A percentile compares a stretch with the other conserved stretches of the same genome.
phyloP scores from a whole-genome alignment of 1,284 basidiomycete species.

The Rhizopogon parksii region DNA sequence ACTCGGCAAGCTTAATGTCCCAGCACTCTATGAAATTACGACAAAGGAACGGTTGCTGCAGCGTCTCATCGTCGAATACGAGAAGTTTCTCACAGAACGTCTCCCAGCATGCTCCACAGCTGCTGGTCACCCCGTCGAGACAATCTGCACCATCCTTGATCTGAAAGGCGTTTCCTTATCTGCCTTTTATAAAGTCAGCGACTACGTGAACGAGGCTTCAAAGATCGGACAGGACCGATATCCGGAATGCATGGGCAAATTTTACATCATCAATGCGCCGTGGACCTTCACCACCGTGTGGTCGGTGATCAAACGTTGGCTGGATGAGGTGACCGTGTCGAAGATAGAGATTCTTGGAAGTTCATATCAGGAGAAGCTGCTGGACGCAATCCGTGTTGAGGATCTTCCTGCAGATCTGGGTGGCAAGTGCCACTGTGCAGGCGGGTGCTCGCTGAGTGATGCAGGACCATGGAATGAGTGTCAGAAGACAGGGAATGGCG shows the following conservation, averaged over 20 bases:
- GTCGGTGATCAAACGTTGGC: slow-evolving; percentile 86
- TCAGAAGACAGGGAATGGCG: slow-evolving; percentile 3
- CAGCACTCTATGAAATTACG: slow-evolving; percentile 75
- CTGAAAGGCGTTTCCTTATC: slow-evolving; percentile 76
- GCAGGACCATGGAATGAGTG: slow-evolving; percentile 85
- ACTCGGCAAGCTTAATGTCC: slow-evolving; percentile 86
- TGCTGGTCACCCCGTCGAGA: slow-evolving; percentile 85
- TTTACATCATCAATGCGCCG: slow-evolving; percentile 94
- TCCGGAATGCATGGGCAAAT: slow-evolving; percentile 93
- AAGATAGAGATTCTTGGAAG: slow-evolving; percentile 85
- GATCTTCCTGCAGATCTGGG: slow-evolving; percentile 85
- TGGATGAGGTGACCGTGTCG: slow-evolving; percentile 90
- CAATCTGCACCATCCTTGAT: slow-evolving; percentile 98
- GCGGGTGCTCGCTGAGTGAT: slow-evolving; percentile 85
- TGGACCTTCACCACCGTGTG: slow-evolving; percentile 90
- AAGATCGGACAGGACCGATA: slow-evolving; percentile 88
- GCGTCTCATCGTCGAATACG: slow-evolving; percentile 91
- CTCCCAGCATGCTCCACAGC: slow-evolving; percentile 77
- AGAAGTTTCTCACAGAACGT: slow-evolving; percentile 76
- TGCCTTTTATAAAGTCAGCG: slow-evolving; percentile 89
- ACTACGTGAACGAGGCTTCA: slow-evolving; percentile 80
- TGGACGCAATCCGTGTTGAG: slow-evolving; percentile 77
- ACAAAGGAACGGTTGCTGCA: slow-evolving; percentile 86
- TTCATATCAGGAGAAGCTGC: slow-evolving; percentile 61
- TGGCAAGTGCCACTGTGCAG: slow-evolving; percentile 72